phyloP scores from a whole-genome alignment of 306 rosid species.

The Pueraria montana region DNA sequence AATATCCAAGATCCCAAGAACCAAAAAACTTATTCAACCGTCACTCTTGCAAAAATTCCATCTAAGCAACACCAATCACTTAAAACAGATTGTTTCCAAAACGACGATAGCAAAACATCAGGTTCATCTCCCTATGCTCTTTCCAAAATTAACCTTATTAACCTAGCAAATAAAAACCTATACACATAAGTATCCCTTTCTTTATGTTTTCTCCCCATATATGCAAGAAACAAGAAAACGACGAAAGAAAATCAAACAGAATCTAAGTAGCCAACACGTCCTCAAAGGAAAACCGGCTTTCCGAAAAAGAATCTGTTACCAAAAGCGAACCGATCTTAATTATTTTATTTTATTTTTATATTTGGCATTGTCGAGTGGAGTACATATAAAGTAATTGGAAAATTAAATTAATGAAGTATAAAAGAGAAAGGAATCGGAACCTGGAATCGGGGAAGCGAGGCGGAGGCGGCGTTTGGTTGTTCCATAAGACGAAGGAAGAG shows the following conservation, averaged over 20 bases:
- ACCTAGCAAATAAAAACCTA: slow-evolving; percentile 18
- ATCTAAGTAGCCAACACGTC: slow-evolving; percentile 19
- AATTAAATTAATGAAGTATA: not conserved
- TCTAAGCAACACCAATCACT: not conserved
- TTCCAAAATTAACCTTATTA: not conserved
- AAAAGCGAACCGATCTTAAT: slow-evolving; percentile 33
- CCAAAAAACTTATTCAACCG: not conserved
- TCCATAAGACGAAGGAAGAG: slow-evolving; percentile 68
- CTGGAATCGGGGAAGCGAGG: slow-evolving; percentile 60
- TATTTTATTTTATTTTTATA: not conserved
- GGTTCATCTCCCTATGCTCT: not conserved
- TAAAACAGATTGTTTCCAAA: slow-evolving; percentile 25
- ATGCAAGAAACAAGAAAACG: slow-evolving; percentile 23
- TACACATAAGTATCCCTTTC: not conserved
- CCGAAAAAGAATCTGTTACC: slow-evolving; percentile 24
- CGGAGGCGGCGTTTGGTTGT: slow-evolving; percentile 42
- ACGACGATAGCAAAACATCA: not conserved
- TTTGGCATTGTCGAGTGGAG: not conserved
- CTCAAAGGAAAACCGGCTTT: not conserved
- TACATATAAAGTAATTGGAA: not conserved
- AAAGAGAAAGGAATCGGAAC: slow-evolving; percentile 48
- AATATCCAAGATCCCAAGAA: not conserved
- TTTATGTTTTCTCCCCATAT: not conserved
- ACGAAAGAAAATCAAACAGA: slow-evolving; percentile 31
- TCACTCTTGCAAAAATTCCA: not conserved